phyloP scores from a whole-genome alignment of 1,284 basidiomycete species.

The Heimioporus retisporus region DNA sequence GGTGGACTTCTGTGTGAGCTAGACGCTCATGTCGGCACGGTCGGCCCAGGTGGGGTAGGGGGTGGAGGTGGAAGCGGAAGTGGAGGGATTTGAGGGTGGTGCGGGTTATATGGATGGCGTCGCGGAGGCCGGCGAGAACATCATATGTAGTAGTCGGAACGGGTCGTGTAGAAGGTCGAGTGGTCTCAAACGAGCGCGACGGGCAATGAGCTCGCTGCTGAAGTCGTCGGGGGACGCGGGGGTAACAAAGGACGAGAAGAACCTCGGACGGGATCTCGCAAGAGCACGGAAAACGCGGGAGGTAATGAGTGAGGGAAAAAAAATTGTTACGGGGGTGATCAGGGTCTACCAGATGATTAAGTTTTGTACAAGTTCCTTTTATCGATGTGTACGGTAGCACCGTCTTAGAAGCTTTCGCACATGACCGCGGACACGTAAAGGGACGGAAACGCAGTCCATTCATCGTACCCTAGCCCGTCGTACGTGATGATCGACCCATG shows the following conservation, averaged over 20 bases:
- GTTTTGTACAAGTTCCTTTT: no score
- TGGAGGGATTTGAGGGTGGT: constrained; percentile 71
- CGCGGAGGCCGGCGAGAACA: constrained; percentile 75
- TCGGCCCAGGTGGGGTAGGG: constrained; percentile 77
- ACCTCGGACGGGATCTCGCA: neutral
- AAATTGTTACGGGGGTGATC: no score
- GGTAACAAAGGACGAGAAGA: constrained; percentile 33
- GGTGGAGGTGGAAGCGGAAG: constrained; percentile 81
- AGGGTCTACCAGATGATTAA: no score
- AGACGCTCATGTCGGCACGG: constrained; percentile 64
- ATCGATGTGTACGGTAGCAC: no score
- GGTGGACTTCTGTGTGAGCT: no score
- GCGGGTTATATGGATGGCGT: constrained; percentile 69
- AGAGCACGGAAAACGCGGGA: neutral
- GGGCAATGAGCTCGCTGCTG: constrained; percentile 14
- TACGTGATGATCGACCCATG: no score
- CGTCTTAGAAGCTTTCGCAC: no score
- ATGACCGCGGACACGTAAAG: no score
- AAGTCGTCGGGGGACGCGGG: constrained; percentile 31
- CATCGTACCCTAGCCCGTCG: no score
- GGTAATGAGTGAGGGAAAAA: no score
- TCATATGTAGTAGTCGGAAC: constrained; percentile 83
- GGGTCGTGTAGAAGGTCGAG: constrained; percentile 89
- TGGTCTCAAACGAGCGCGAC: constrained; percentile 44
- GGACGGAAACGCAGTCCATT: no score